Base-by-base conservation (phyloP, 805 yeast species). In the Candida maltosa region DNA sequence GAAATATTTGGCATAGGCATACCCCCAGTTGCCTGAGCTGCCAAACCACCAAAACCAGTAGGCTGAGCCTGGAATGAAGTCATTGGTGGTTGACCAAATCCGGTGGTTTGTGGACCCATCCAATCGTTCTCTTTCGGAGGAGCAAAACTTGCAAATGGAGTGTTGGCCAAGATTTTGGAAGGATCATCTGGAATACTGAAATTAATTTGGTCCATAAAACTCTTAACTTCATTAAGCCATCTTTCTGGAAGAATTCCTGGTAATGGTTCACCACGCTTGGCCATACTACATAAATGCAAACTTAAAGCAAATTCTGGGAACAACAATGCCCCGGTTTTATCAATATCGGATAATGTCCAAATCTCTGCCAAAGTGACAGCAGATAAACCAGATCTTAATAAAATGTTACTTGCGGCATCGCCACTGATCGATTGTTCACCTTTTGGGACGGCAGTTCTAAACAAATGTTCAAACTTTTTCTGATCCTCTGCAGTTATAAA, bases 231-330 rank as follows among this genome's bases (percentile, higher is more conserved):
- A 52, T 83, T 85, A 52, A 70, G 69, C 63, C 87, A 78, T 42
- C 75, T 79, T 15, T 74, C 73, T 20, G 95, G 96, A 46, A 91
- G 62, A 26, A 68, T 70, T 28, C 66, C 67, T 3, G 97, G 97
- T 41, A 89, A 68, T 6, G 80, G 66, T 46, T 85, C 88, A 24
- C 96, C 95, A 48, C 76, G 78, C 47, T 86, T 69, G 0, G 83
- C 83, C 51, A 78, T 61, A 47, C 85, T 83, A 54, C 95, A 88
- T 47, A 91, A 69, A 58, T 88, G 91, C 70, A 91, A 78, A 12
- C 96, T 88, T 45, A 91, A 69, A 11, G 95, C 95, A 69, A 91
- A 91, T 58, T 91, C 97, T 2, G 97, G 97, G 54, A 89, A 91
- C 48, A 91, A 62, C 41, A 91, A 73, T 37, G 78, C 73, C 2